Evolutionary conservation across 2,329 filamentous ascomycete species (phyloP), one percentile per base, ranked within the genome.

Genomic region (Pseudocercospora ulei): DNA sequence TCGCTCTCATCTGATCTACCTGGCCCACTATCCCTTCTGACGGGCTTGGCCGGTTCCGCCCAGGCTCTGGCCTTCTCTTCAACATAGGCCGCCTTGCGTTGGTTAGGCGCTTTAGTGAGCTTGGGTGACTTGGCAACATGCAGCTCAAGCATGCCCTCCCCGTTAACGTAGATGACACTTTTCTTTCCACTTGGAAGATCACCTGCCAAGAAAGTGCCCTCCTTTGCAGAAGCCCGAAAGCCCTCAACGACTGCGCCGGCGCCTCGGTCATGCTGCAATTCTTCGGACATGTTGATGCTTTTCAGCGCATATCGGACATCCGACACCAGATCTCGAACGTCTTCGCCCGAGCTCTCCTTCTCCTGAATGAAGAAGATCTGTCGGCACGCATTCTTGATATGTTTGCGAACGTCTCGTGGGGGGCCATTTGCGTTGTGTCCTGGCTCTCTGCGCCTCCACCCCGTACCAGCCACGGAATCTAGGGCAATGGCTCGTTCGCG

Each of bases 381-480:
- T 19, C 40, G 44, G 24, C 43, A 48, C 9, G 48, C 48, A 31
- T 43, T 38, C 27, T 46, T 48, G 41, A 50, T 43, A 5, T 36
- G 35, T 16, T 29, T 39, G 7, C 44, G 35, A 7, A 48, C 37
- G 8, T 33, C 30, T 16, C 30, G 30, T 20, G 30, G 17, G 3
- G 11, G 16, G 16, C n/a, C n/a, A 20, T 19, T 20, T 11, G 6
- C 9, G 7, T 33, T 8, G 8, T 22, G n/a, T 7, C 2, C 30
- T 8, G n/a, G 18, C 7, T 35, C 29, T 7, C 22, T 16, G 13
- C 12, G 6, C 3, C 16, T 13, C 7, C 28, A 9, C 19, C 28
- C 9, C 13, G 16, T 16, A 9, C 13, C 7, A 3, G 12, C 28
- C 17, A n/a, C n/a, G 7, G 28, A 1, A 13, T 30, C 19, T 18